phyloP scores from a whole-genome alignment of 2,329 filamentous ascomycete species.

The Ophiocordyceps camponoti-leonardi region DNA sequence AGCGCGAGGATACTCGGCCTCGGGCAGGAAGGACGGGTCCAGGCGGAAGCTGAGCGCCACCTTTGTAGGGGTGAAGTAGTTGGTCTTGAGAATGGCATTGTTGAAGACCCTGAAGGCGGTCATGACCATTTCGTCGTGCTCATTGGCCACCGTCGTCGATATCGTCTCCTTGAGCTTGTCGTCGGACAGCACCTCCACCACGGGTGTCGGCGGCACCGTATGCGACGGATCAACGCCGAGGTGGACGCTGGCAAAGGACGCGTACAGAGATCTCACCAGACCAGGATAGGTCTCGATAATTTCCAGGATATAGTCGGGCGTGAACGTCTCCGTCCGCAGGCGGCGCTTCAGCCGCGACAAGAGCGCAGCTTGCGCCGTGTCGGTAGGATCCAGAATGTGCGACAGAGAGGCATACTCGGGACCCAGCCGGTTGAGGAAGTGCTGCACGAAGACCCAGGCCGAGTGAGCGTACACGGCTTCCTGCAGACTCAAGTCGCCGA shows the following conservation, averaged over 20 bases:
- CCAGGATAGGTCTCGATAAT: slow-evolving; percentile 86
- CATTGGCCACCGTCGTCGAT: slow-evolving; percentile 64
- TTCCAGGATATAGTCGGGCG: slow-evolving; percentile 92
- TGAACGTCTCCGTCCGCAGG: slow-evolving; percentile 91
- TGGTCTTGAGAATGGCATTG: slow-evolving; percentile 83
- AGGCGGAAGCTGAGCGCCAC: slow-evolving; percentile 93
- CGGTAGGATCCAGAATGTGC: slow-evolving; percentile 61
- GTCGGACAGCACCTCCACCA: slow-evolving; percentile 57
- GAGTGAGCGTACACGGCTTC: slow-evolving; percentile 96
- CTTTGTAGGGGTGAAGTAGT: slow-evolving; percentile 95
- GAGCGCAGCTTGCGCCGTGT: slow-evolving; percentile 72
- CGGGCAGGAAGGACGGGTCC: slow-evolving; percentile 74
- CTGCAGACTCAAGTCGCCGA: slow-evolving; percentile 74
- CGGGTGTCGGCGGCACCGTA: slow-evolving; percentile 35
- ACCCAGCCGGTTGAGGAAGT: slow-evolving; percentile 90
- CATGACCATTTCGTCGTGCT: slow-evolving; percentile 98
- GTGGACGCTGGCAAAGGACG: slow-evolving; percentile 81
- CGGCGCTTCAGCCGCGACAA: slow-evolving; percentile 91
- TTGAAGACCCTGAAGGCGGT: slow-evolving; percentile 94
- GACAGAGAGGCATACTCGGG: slow-evolving; percentile 82
- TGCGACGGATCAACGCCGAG: slow-evolving; percentile 34
- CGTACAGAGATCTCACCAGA: slow-evolving; percentile 73
- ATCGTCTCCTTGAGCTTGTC: slow-evolving; percentile 59
- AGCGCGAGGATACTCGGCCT: slow-evolving; percentile 81
- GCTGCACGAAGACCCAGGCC: slow-evolving; percentile 93